phyloP scores from a whole-genome alignment of 768 basidiomycete species.

The Ramaria sp. region DNA sequence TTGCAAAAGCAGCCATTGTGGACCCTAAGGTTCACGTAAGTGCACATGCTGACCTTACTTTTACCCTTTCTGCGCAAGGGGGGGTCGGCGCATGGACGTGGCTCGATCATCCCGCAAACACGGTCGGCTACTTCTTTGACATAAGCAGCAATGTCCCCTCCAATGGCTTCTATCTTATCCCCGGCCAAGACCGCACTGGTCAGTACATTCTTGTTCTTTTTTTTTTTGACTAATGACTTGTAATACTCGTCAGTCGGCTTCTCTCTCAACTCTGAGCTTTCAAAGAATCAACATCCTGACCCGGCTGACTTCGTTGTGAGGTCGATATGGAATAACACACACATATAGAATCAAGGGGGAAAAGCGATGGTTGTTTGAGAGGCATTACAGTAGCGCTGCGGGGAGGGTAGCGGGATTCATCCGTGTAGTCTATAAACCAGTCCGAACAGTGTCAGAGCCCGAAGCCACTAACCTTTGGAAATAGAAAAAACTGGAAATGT shows the following conservation, averaged over 20 bases:
- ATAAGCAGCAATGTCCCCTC: slow-evolving; percentile 26
- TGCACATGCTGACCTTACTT: slow-evolving; percentile 25
- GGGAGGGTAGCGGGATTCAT: no score
- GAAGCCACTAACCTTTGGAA: no score
- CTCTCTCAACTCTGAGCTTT: slow-evolving; percentile 27
- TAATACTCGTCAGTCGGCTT: slow-evolving; percentile 27
- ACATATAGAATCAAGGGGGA: slow-evolving; percentile 15
- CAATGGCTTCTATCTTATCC: slow-evolving; percentile 47
- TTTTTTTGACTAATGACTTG: background rate
- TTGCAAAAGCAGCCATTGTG: slow-evolving; percentile 34
- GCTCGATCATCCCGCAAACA: slow-evolving; percentile 47
- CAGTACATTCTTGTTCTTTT: slow-evolving; percentile 14
- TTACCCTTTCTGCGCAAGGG: slow-evolving; percentile 39
- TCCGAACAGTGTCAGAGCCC: no score
- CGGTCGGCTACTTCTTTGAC: slow-evolving; percentile 42
- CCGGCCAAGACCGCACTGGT: slow-evolving; percentile 43
- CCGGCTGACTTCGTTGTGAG: slow-evolving; percentile 37
- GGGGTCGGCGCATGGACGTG: slow-evolving; percentile 50
- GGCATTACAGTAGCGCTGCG: no score
- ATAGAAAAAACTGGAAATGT: background rate
- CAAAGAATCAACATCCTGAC: slow-evolving; percentile 25
- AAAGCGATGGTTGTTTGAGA: no score
- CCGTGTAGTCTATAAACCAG: no score
- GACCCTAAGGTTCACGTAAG: slow-evolving; percentile 37
- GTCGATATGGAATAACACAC: slow-evolving; percentile 45